These are phyloP conservation scores for Phytophthora palmivora DNA, from an alignment of 352 stramenopile genomes.

Conservation along the genomic window DNA sequence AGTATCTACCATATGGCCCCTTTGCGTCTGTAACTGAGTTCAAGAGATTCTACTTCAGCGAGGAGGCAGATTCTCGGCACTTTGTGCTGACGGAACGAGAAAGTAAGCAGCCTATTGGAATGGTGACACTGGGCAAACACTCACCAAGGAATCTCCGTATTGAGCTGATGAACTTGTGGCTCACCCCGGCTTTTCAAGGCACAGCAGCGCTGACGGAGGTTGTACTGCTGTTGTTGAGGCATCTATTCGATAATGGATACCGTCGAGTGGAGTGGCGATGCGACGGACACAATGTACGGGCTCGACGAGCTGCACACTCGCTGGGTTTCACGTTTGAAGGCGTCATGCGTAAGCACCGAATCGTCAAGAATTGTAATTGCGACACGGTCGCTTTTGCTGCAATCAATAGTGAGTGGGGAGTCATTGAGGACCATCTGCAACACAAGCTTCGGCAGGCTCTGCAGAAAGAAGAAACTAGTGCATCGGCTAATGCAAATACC, in stretches of 20 bases:
- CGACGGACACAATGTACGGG: slow-evolving; percentile 89
- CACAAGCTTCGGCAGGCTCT: slow-evolving; percentile 38
- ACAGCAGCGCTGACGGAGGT: slow-evolving; percentile 52
- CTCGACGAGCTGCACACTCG: slow-evolving; percentile 75
- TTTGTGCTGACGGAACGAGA: slow-evolving; percentile 69
- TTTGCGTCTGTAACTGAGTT: slow-evolving; percentile 55
- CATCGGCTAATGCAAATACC: slow-evolving; percentile 2
- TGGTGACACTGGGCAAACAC: slow-evolving; percentile 78
- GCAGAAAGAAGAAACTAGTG: slow-evolving; percentile 26
- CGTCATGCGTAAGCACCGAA: slow-evolving; percentile 87
- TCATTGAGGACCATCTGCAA: slow-evolving; percentile 74
- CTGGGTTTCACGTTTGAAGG: slow-evolving; percentile 90
- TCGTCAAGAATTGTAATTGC: slow-evolving; percentile 86
- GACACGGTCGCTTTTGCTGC: slow-evolving; percentile 88
- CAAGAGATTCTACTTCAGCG: slow-evolving; percentile 42
- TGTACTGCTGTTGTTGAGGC: slow-evolving; percentile 73
- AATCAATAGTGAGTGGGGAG: slow-evolving; percentile 89
- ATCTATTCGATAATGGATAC: slow-evolving; percentile 83
- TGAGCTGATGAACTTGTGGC: slow-evolving; percentile 83
- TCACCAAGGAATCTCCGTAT: slow-evolving; percentile 82
- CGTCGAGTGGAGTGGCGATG: slow-evolving; percentile 89
- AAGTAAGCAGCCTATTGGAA: slow-evolving; percentile 70
- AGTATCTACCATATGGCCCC: slow-evolving; percentile 67
- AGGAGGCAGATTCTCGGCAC: slow-evolving; percentile 49
- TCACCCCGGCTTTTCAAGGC: slow-evolving; percentile 81